phyloP scores from a whole-genome alignment of 176 grass and related monocot species.

The Leersia perrieri region DNA sequence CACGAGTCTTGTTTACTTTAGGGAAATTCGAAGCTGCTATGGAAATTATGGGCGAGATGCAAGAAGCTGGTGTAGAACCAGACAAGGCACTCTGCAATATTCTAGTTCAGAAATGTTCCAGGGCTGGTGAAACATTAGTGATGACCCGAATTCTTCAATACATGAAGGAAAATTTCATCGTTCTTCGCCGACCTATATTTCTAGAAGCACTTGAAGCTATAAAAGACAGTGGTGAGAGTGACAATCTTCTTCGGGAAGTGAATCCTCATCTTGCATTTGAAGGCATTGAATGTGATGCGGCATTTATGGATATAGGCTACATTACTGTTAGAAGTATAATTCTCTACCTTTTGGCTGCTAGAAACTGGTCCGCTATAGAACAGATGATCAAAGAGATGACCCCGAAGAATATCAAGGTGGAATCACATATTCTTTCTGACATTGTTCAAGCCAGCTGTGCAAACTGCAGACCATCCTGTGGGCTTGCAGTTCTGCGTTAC shows the following conservation, averaged over 20 bases:
- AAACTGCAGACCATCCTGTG: constrained; percentile 50
- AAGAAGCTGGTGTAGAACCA: constrained; percentile 69
- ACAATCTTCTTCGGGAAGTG: constrained; percentile 65
- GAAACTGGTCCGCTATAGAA: constrained; percentile 58
- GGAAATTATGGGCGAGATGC: constrained; percentile 59
- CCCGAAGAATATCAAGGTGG: constrained; percentile 44
- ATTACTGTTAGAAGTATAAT: constrained; percentile 55
- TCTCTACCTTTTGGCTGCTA: constrained; percentile 47
- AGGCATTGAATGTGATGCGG: constrained; percentile 46
- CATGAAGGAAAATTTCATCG: constrained; percentile 71
- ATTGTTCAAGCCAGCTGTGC: constrained; percentile 54
- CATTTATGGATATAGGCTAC: constrained; percentile 39
- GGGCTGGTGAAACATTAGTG: constrained; percentile 51
- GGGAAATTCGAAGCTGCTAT: constrained; percentile 68
- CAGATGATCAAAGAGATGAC: constrained; percentile 39
- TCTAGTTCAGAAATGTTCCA: constrained; percentile 68
- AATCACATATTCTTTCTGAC: constrained; percentile 48
- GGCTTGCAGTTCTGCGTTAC: constrained; percentile 42
- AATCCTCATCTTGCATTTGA: constrained; percentile 64
- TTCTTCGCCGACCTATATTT: constrained; percentile 61
- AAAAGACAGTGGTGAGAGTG: constrained; percentile 49
- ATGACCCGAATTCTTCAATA: constrained; percentile 62
- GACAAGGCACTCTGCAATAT: constrained; percentile 77
- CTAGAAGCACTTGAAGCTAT: constrained; percentile 64
- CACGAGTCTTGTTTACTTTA: constrained; percentile 7